These are phyloP conservation scores for Candida caryicola DNA, from an alignment of 805 yeast species.

Conservation along the genomic window DNA sequence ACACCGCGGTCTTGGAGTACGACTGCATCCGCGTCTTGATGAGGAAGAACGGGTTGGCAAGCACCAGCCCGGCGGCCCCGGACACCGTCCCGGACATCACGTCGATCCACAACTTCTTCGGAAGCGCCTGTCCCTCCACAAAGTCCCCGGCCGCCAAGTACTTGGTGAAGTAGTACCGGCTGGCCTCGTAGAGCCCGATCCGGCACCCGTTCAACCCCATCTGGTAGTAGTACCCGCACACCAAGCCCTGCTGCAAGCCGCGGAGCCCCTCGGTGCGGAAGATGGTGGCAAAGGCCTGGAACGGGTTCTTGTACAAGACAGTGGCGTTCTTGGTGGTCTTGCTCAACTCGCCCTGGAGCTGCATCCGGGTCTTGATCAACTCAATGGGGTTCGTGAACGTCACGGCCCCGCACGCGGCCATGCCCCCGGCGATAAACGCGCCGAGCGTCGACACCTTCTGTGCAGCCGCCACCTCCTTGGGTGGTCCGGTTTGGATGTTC, in stretches of 20 bases:
- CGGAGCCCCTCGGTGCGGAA: conserved; percentile 77
- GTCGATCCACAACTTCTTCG: conserved; percentile 52
- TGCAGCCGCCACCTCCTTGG: conserved; percentile 9
- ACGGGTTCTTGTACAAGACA: conserved; percentile 68
- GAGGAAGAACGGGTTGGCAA: conserved; percentile 89
- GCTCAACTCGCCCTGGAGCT: conserved; percentile 87
- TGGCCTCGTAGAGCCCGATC: conserved; percentile 91
- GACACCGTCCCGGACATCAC: conserved; percentile 77
- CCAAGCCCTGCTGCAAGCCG: conserved; percentile 86
- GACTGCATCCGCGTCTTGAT: conserved; percentile 97
- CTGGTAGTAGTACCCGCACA: conserved; percentile 89
- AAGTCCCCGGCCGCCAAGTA: conserved; percentile 50
- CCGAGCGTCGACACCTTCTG: conserved; percentile 24
- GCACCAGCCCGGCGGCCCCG: conserved; percentile 84
- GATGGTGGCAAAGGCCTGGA: conserved; percentile 77
- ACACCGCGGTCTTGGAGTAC: conserved; percentile 54
- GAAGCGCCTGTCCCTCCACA: conserved; percentile 36
- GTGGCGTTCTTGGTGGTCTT: conserved; percentile 49
- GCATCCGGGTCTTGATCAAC: conserved; percentile 93
- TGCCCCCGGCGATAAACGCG: conserved; percentile 27
- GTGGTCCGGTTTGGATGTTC: no score
- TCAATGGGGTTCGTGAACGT: conserved; percentile 96
- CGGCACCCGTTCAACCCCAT: conserved; percentile 91
- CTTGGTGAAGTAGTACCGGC: conserved; percentile 57
- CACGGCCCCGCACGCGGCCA: conserved; percentile 96